These are phyloP conservation scores for Xanthoconium stramineum DNA, from an alignment of 768 basidiomycete genomes.

Conservation along the genomic window DNA sequence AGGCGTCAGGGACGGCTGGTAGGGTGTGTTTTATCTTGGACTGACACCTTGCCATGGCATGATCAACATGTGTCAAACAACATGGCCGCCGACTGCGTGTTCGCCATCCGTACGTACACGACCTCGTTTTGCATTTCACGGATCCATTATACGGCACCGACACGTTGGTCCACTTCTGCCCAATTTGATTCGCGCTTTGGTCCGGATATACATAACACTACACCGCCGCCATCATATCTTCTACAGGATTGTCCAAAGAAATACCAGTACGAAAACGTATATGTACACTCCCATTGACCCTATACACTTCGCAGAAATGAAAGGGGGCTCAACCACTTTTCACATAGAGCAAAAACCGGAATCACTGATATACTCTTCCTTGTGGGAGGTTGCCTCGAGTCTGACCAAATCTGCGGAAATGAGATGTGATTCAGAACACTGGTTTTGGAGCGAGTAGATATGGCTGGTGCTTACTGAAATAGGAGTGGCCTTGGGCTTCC, in stretches of 20 bases:
- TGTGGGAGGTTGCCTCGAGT: slow-evolving; percentile 43
- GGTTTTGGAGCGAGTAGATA: slow-evolving; percentile 15
- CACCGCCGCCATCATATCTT: slow-evolving; percentile 13
- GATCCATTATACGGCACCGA: slow-evolving; percentile 14
- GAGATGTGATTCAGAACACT: slow-evolving; percentile 19
- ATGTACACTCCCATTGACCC: slow-evolving; percentile 4
- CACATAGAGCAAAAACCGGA: slow-evolving; percentile 47
- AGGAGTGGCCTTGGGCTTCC: slow-evolving; percentile 65
- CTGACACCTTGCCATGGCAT: slow-evolving; percentile 30
- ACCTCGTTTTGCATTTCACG: slow-evolving; percentile 26
- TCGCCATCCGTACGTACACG: slow-evolving; percentile 27
- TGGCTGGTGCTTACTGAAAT: slow-evolving; percentile 49
- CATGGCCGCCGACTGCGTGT: slow-evolving; percentile 22
- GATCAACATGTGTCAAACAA: slow-evolving; percentile 28
- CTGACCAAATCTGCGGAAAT: slow-evolving; percentile 42
- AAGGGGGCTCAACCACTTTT: background rate
- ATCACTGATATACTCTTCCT: slow-evolving; percentile 46
- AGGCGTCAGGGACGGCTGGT: slow-evolving; percentile 13
- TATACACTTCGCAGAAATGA: background rate
- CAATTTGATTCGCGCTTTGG: slow-evolving; percentile 14
- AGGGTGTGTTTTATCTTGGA: slow-evolving; percentile 31
- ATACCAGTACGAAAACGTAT: slow-evolving; percentile 4
- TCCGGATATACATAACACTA: slow-evolving; percentile 12
- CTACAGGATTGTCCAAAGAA: slow-evolving; percentile 10
- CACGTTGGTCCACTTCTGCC: slow-evolving; percentile 27